These are phyloP conservation scores for Simmondsia chinensis DNA, from an alignment of 148 eudicot species.

Conservation along the genomic window DNA sequence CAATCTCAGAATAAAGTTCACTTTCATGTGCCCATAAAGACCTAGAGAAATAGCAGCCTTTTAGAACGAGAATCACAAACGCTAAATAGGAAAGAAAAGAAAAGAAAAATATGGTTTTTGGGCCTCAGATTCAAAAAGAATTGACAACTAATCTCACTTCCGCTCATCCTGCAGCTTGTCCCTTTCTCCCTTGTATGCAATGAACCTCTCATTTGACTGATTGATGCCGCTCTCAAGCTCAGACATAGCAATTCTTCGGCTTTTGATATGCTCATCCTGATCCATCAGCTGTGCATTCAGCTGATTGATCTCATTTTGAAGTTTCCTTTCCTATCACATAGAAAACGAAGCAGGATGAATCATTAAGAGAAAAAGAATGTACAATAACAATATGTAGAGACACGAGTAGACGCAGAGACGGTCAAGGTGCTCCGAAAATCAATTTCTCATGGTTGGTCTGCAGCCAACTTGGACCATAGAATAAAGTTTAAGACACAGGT, in stretches of 20 bases:
- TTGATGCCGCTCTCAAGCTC: conserved; percentile 43
- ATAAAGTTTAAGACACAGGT: too few species aligned
- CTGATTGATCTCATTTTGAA: conserved; percentile 56
- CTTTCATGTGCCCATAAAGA: conserved; percentile 78
- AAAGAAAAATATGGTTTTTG: too few species aligned
- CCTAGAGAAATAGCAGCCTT: conserved; percentile 24
- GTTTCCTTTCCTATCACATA: conserved; percentile 51
- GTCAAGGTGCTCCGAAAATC: too few species aligned
- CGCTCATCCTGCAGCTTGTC: conserved; percentile 80
- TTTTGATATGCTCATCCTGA: conserved; percentile 45
- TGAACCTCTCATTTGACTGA: conserved; percentile 41
- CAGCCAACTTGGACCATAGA: too few species aligned
- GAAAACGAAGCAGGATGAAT: conserved; percentile 4
- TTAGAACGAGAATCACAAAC: conserved; percentile 1
- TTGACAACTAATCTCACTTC: conserved; percentile 56
- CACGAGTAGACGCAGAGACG: too few species aligned
- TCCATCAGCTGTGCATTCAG: conserved; percentile 47
- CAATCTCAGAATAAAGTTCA: conserved; percentile 78
- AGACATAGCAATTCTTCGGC: conserved; percentile 36
- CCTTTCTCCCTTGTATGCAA: conserved; percentile 54
- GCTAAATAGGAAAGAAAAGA: background rate
- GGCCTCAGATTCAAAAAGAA: too few species aligned
- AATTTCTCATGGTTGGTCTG: too few species aligned
- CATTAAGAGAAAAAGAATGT: conserved; percentile 3
- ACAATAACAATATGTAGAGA: too few species aligned